Evolutionary conservation across 495 filamentous ascomycete species (phyloP), one percentile per base, ranked within the genome.

Genomic region (Hypoxylon perforatum): DNA sequence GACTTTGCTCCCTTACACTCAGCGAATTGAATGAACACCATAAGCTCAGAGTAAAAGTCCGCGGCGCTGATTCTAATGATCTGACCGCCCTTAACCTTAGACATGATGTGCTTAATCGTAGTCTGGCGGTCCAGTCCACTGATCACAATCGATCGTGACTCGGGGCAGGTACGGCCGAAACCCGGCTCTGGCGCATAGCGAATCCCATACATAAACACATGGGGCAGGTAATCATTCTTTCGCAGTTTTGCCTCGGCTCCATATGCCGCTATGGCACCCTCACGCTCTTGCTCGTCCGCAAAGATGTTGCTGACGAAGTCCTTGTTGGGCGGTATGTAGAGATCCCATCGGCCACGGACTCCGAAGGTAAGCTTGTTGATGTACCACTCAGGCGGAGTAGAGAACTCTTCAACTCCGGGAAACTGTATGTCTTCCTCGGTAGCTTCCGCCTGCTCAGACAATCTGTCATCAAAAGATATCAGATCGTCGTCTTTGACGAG

Each of bases 121-220:
- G 21, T 52, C 0, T 3, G 0, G 0, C n/a, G 11, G 5, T 35
- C 2, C 1, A 66, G 25, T 10, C 63, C 63, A 3, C 36, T 51
- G 19, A 66, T 66, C 5, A 53, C 10, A 2, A 66, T 17, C 12
- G 18, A 50, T n/a, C 63, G 63, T 11, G 49, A 61, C 23, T 22
- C 36, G 25, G 22, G 4, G 6, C 47, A 19, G 2, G 3, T 14
- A 1, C 1, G 30, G 30, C 11, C 3, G 8, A n/a, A 4, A 1
- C 3, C 3, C 7, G 19, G 47, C 39, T 54, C 15, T 2, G 55
- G 55, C 0, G 39, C 48, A 42, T 59, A 58, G 0, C 42, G 48
- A 10, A 65, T 65, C 2, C 55, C 62, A 8, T 54, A 58, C 10
- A 30, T 45, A 12, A 58, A 48, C 44, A 58, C 22, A 9, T 48